These are phyloP conservation scores for Rhodotorula sp. DNA, from an alignment of 1,284 basidiomycete genomes.

Conservation along the genomic window DNA sequence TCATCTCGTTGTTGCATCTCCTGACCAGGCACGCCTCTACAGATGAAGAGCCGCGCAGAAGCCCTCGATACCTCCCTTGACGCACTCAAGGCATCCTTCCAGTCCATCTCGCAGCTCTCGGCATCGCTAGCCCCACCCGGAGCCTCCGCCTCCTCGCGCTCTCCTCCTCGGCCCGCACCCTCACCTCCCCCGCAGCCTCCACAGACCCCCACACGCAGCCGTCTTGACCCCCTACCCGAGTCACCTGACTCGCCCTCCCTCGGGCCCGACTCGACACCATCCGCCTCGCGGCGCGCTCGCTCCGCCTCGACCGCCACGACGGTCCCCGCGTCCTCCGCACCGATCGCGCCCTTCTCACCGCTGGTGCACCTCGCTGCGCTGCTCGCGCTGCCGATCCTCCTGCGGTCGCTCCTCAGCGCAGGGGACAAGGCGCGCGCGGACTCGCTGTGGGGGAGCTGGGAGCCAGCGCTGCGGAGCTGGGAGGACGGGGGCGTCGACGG, in stretches of 20 bases:
- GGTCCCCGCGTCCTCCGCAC: not conserved
- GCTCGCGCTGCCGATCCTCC: constrained; percentile 31
- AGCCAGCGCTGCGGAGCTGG: constrained; percentile 43
- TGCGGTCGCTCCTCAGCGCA: constrained; percentile 15
- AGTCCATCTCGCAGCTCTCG: constrained; percentile 75
- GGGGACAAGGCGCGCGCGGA: constrained; percentile 14
- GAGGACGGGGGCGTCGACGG: constrained; percentile 44
- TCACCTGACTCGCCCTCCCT: constrained; percentile 1
- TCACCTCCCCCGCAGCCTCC: not conserved
- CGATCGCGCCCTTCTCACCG: constrained; percentile 26
- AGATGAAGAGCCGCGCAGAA: constrained; percentile 84
- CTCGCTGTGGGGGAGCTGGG: constrained; percentile 44
- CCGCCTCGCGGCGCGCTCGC: not conserved
- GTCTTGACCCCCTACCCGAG: not conserved
- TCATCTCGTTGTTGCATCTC: not conserved
- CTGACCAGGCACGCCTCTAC: not conserved
- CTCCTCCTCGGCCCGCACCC: not conserved
- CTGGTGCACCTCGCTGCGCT: constrained; percentile 39
- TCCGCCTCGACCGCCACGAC: not conserved
- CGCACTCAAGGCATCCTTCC: constrained; percentile 72
- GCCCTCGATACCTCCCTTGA: constrained; percentile 79
- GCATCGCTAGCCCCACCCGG: constrained; percentile 61
- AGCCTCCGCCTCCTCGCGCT: not conserved
- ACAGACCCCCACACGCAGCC: not conserved
- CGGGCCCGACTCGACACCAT: constrained; percentile 2